A percentile compares a stretch with the other conserved stretches of the same genome.
These are phyloP conservation scores for Raphanus hybrid DNA, from an alignment of 441 rosid genomes.

Conservation along the genomic window DNA sequence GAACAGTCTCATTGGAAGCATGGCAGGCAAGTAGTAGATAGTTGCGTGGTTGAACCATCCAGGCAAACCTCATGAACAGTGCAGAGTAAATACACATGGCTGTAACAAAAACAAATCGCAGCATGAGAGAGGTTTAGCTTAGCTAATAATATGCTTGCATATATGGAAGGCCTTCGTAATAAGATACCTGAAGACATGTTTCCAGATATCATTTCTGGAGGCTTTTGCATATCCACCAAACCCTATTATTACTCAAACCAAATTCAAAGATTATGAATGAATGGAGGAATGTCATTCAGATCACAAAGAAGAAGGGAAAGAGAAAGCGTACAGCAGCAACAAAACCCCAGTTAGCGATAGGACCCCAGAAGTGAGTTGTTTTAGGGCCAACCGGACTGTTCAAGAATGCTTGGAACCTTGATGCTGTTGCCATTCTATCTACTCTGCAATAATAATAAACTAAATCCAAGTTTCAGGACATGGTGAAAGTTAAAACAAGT, in stretches of 20 bases:
- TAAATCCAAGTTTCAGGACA: neutral
- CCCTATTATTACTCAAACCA: conserved; percentile 58
- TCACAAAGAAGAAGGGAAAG: conserved; percentile 15
- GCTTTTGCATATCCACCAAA: conserved; percentile 86
- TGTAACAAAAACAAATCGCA: conserved; percentile 39
- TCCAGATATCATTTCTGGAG: conserved; percentile 94
- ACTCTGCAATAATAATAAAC: neutral
- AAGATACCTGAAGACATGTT: conserved; percentile 84
- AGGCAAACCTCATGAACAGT: conserved; percentile 93
- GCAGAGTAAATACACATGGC: conserved; percentile 88
- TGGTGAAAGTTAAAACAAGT: neutral
- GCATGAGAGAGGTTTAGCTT: neutral
- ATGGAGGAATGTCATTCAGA: neutral
- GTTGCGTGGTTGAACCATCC: conserved; percentile 99
- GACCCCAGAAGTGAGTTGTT: conserved; percentile 98
- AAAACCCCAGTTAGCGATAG: conserved; percentile 97
- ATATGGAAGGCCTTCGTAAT: neutral
- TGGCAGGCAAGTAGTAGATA: conserved; percentile 90
- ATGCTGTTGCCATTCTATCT: conserved; percentile 45
- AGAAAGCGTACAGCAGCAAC: conserved; percentile 73
- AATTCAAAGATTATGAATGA: neutral
- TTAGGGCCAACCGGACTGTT: conserved; percentile 97
- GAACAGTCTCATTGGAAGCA: conserved; percentile 94
- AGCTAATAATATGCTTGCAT: conserved; percentile 1
- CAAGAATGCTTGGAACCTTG: conserved; percentile 78